Percentiles rank a stretch among this genome's conserved stretches.
Evolutionary conservation across 2,329 filamentous ascomycete genomes (phyloP).

Genomic region (Colletotrichum sp.): DNA sequence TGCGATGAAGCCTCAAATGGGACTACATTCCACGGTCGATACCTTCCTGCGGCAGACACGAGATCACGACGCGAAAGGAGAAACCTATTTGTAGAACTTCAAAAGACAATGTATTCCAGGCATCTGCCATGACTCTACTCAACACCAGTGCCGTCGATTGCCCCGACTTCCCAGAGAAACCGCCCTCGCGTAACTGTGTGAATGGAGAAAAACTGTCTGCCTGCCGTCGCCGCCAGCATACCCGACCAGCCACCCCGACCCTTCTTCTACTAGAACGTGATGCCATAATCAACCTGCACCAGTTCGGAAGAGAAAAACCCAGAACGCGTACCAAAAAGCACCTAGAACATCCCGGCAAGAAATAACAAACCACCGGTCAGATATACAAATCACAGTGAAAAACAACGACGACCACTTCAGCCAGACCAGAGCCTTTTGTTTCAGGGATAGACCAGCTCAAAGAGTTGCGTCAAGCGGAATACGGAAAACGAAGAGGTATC

Average conservation of each 20-base stretch:
- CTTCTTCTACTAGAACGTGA: neutral
- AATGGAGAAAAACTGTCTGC: neutral
- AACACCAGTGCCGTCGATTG: neutral
- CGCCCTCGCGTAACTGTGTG: neutral
- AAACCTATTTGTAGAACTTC: neutral
- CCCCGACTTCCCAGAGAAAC: neutral
- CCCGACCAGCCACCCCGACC: neutral
- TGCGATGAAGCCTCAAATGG: neutral
- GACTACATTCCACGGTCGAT: neutral
- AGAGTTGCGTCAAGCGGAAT: neutral
- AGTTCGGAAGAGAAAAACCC: neutral
- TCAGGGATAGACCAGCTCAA: neutral
- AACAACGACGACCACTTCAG: neutral
- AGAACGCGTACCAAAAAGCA: neutral
- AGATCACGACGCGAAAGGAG: neutral
- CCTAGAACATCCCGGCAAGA: neutral
- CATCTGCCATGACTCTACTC: neutral
- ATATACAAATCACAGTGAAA: neutral
- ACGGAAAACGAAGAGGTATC: constrained; percentile 14
- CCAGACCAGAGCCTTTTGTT: neutral
- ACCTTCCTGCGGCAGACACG: neutral
- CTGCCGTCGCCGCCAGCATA: neutral
- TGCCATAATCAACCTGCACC: neutral
- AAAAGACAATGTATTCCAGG: neutral
- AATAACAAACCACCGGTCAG: neutral